Percentiles rank a stretch among this genome's conserved stretches.
Evolutionary conservation across 306 rosid genomes (phyloP).

Genomic region (Gynostemma pentaphyllum): DNA sequence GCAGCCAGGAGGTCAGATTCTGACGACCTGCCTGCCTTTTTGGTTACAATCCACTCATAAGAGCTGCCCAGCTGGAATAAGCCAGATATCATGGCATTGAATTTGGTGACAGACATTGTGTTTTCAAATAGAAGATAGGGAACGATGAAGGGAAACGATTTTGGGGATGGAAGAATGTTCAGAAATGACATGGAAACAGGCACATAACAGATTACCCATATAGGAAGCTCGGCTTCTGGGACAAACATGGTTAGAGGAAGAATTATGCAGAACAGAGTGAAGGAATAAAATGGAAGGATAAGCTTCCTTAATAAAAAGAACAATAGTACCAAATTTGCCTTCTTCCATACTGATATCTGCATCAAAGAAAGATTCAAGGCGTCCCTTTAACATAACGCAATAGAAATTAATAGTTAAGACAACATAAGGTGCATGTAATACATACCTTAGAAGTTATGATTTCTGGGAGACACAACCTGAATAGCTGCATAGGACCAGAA

Average conservation of each 20-base stretch:
- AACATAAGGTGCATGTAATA: not conserved
- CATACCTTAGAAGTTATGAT: slow-evolving; percentile 71
- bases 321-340: slow-evolving; percentile 72
- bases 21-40: slow-evolving; percentile 86
- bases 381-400: slow-evolving; percentile 1
- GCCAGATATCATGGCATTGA: slow-evolving; percentile 93
- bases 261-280: slow-evolving; percentile 90
- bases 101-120: slow-evolving; percentile 96
- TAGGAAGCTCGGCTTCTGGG: slow-evolving; percentile 93
- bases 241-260: slow-evolving; percentile 95
- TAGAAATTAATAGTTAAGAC: slow-evolving; percentile 10
- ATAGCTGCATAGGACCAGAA: slow-evolving; percentile 98
- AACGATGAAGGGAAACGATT: slow-evolving; percentile 82
- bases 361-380: slow-evolving; percentile 16
- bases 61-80: slow-evolving; percentile 92
- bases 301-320: slow-evolving; percentile 86
- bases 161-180: slow-evolving; percentile 85
- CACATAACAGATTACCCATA: slow-evolving; percentile 87
- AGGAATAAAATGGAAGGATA: slow-evolving; percentile 88
- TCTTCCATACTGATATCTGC: slow-evolving; percentile 86
- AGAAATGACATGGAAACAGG: slow-evolving; percentile 85
- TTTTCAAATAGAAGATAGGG: slow-evolving; percentile 92
- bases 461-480: slow-evolving; percentile 80
- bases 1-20: slow-evolving; percentile 73
- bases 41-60: slow-evolving; percentile 88